Base-by-base conservation (phyloP, 768 basidiomycete genomes). In the Candolleomyces eurysporus region DNA sequence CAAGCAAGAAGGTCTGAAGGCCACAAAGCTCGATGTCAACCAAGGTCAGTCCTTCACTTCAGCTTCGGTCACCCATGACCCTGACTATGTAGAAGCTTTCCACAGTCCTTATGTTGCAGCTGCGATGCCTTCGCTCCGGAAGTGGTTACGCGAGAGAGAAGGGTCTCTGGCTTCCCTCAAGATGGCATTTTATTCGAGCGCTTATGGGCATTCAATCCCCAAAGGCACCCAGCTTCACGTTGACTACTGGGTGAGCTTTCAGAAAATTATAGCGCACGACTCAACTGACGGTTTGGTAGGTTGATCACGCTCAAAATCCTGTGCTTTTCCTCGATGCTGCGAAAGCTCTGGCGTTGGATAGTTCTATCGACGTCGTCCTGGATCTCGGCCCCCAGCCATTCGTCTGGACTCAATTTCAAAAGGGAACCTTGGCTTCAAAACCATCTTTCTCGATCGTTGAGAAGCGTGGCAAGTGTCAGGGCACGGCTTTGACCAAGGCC, bases 381-480 rank as follows among this genome's bases (percentile, higher is more conserved):
- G 75, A 76, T 59, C 61, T 75, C 40, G 75, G 75, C 0, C 75
- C 75, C 6, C 72, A 74, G 49, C 72, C 73, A 14, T 72, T 71
- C 0, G 65, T 73, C 32, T 73, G 69, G 72, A 67, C 73, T 3
- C 69, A 70, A 39, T 66, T 75, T 67, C 74, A 73, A 49, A 65
- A 65, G 5, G 66, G 67, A 9, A 64, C 66, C 49, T 67, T 70
- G 17, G 42, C 67, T 36, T 57, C 62, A 11, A 70, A 68, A 55
- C 48, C 67, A 5, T 62, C 69, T 6, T 58, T 73, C 14, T 65
- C 74, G 13, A 61, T 69, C 26, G 65, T 70, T 4, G 69, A 69
- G 3, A 76, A 74, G 61, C 67, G 68, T 17, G 72, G 71, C 17
- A 70, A 73, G 39, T 71, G 73, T 60, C 75, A 76, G 60, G 69